Percentiles rank a stretch among this genome's conserved stretches.
Conservation (phyloP, 2,329 filamentous ascomycete species). For the Chaetomiaceae sp. region DNA sequence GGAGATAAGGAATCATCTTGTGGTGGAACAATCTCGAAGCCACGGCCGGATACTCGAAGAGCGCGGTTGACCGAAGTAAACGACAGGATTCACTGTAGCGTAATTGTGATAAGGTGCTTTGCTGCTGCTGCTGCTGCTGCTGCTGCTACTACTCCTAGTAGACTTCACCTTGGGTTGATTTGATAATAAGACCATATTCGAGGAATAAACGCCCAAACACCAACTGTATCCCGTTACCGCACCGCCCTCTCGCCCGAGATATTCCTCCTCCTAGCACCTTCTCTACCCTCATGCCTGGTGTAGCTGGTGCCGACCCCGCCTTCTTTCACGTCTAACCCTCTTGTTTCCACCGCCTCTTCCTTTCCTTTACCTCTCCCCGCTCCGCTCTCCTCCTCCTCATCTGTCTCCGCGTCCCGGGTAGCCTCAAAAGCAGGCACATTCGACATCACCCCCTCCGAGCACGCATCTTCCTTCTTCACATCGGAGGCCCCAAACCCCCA, state of each 20-base stretch:
- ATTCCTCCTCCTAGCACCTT: constrained; percentile 15
- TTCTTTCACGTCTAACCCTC: constrained; percentile 10
- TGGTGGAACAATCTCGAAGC: no score
- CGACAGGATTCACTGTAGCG: no score
- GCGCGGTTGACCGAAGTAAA: no score
- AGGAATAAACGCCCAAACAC: background rate
- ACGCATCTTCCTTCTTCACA: constrained; percentile 22
- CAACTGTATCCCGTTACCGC: background rate
- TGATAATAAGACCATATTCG: no score
- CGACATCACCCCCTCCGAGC: background rate
- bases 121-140: no score
- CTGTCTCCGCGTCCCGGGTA: constrained; percentile 44
- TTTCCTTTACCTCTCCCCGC: background rate
- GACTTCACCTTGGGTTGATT: no score
- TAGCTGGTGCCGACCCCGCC: constrained; percentile 23
- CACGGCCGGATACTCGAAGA: no score
- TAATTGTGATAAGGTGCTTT: no score
- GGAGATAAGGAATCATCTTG: no score
- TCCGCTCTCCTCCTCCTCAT: constrained; percentile 30
- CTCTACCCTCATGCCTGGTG: constrained; percentile 3
- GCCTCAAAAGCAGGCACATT: constrained; percentile 22
- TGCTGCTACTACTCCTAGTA: no score
- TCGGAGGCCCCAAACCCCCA: no score
- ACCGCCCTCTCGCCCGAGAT: background rate
- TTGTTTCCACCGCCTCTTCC: constrained; percentile 6